Percentiles rank a stretch among this genome's conserved stretches.
Evolutionary conservation across 345 rosid genomes (phyloP).

Genomic region (Erysimum cheiranthoides): DNA sequence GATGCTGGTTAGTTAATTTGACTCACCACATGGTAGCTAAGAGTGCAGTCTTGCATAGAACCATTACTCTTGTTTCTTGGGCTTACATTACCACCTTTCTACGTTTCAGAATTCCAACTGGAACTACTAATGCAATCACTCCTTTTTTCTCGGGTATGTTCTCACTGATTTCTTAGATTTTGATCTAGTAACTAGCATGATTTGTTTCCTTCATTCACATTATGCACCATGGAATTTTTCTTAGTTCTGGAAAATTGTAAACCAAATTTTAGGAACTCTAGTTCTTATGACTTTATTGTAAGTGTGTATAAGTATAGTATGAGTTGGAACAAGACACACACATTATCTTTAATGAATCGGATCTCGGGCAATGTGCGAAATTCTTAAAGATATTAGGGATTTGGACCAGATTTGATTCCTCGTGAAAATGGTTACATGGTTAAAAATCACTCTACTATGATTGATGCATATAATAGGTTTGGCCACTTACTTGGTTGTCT

Average conservation of each 20-base stretch:
- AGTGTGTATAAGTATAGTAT: not conserved
- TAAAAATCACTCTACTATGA: not conserved
- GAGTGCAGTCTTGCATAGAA: slow-evolving; percentile 19
- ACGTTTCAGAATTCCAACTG: slow-evolving; percentile 86
- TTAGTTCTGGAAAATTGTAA: slow-evolving; percentile 15
- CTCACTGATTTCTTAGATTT: slow-evolving; percentile 31
- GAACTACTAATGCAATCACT: slow-evolving; percentile 97
- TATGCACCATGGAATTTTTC: slow-evolving; percentile 29
- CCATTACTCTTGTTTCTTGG: slow-evolving; percentile 27
- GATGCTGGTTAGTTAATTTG: slow-evolving; percentile 79
- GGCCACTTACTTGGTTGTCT: slow-evolving; percentile 2
- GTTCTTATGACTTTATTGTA: slow-evolving; percentile 5
- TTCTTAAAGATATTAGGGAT: not conserved
- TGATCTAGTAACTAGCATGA: slow-evolving; percentile 28
- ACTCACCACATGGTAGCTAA: slow-evolving; percentile 3
- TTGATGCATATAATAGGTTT: not conserved
- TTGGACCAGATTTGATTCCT: slow-evolving; percentile 5
- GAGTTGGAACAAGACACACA: slow-evolving; percentile 23
- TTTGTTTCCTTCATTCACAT: slow-evolving; percentile 31
- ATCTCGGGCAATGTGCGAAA: not conserved
- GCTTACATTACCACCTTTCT: slow-evolving; percentile 28
- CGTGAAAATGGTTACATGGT: slow-evolving; percentile 2
- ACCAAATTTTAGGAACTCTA: slow-evolving; percentile 1
- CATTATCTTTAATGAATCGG: not conserved
- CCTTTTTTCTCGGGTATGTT: slow-evolving; percentile 86